Base-by-base conservation (phyloP, 2,329 filamentous ascomycete genomes). In the Aspergillus luchuensis region DNA sequence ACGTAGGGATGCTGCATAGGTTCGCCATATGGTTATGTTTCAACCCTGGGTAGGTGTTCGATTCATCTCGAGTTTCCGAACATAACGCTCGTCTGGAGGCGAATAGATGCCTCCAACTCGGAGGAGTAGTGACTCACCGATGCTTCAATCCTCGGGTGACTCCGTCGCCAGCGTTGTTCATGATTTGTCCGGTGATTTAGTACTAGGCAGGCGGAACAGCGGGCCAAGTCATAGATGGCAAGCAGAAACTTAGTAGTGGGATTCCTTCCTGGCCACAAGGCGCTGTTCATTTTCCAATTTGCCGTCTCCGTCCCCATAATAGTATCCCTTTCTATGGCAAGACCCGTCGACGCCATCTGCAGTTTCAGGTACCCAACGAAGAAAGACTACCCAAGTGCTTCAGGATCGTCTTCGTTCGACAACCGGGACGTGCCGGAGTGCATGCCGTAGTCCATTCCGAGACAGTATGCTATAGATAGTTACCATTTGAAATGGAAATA, bases 301-400 rank as follows among this genome's bases (percentile, higher is more conserved):
- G 28, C 39, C 19, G 21, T 33, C 50, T 53, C 60, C 23, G 59
- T 47, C 11, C 52, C 38, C 25, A 36, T 52, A 30, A n/a, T 50
- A 19, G 8, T 19, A 43, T 36, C 43, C 15, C 38, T 33, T 49
- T 13, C 28, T 23, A 55, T 36, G 36, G 39, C 11, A 30, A 25
- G 57, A 50, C 48, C 52, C 25, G 54, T 52, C 41, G 28, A 58
- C 36, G 57, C 60, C 59, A 60, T 54, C 63, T 66, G 64, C 64
- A 65, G 61, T 51, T 62, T 57, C 59, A 65, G 59, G 57, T 65
- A 66, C 63, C 64, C 61, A 65, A 66, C 63, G 28, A 36, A 5
- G 52, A 52, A 41, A 43, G 19, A 49, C 47, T 56, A 50, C 28
- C 55, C 19, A 41, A 45, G 38, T 48, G 23, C 43, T 23, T 39